These are phyloP conservation scores for Astraeus odoratus DNA, from an alignment of 768 basidiomycete genomes.

Conservation along the genomic window DNA sequence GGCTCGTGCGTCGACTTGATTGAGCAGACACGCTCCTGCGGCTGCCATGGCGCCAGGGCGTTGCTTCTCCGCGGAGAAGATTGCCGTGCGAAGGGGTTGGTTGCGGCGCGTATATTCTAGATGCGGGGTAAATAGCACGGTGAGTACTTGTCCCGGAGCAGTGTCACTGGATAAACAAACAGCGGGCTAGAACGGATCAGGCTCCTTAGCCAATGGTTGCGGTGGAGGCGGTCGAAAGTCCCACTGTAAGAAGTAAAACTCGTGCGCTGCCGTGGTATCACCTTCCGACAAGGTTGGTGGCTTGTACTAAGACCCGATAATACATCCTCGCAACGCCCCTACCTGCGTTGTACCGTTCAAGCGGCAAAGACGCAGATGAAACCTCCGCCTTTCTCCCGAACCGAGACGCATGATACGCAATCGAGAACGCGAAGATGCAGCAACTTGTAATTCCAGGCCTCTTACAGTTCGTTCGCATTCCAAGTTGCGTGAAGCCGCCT, in stretches of 20 bases:
- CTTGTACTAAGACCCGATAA: conserved; percentile 49
- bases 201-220: conserved; percentile 39
- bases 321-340: conserved; percentile 52
- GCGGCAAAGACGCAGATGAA: conserved; percentile 75
- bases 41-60: conserved; percentile 43
- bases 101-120: conserved; percentile 86
- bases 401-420: conserved; percentile 77
- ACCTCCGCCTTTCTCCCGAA: conserved; percentile 72
- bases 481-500: conserved; percentile 13
- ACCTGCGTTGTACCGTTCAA: conserved; percentile 70
- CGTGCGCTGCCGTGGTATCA: conserved; percentile 44
- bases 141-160: conserved; percentile 52
- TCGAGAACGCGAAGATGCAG: conserved; percentile 59
- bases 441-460: conserved; percentile 11
- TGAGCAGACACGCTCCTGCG: conserved; percentile 45
- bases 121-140: conserved; percentile 86
- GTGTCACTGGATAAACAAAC: conserved; percentile 13
- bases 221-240: conserved; percentile 69
- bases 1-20: conserved; percentile 81
- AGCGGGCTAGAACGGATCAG: conserved; percentile 38
- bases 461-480: conserved; percentile 3
- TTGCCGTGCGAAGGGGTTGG: conserved; percentile 63
- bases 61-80: conserved; percentile 87
- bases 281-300: conserved; percentile 15
- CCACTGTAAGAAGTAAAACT: conserved; percentile 90